Conservation (phyloP, 2,329 filamentous ascomycete genomes). For the Alternaria arborescens region DNA sequence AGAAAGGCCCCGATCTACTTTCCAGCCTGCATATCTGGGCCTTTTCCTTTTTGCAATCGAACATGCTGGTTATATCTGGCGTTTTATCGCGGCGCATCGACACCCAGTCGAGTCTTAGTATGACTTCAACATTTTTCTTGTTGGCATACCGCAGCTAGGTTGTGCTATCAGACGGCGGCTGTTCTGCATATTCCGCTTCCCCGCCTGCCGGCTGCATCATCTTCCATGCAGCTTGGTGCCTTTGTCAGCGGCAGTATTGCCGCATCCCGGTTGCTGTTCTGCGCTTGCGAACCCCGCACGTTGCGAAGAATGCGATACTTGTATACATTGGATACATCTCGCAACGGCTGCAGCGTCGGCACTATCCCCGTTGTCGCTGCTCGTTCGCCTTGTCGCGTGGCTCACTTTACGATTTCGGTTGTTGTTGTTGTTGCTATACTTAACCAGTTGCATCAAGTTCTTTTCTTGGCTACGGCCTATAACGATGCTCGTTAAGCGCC, state of each 20-base stretch:
- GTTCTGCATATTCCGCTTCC: conserved; percentile 14
- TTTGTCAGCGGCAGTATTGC: conserved; percentile 6
- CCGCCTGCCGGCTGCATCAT: conserved; percentile 14
- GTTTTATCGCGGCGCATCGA: conserved; percentile 13
- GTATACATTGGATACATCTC: neutral
- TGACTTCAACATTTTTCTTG: conserved; percentile 5
- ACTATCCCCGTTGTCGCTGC: neutral
- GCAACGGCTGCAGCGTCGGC: neutral
- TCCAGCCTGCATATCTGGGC: conserved; percentile 3
- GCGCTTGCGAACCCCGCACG: conserved; percentile 16
- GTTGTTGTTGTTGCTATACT: neutral
- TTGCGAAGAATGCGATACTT: conserved; percentile 11
- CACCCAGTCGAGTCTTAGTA: conserved; percentile 11
- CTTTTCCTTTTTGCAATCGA: conserved; percentile 7
- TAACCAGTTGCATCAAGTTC: neutral
- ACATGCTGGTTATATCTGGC: conserved; percentile 12
- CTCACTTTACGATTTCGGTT: neutral
- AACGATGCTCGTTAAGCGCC: conserved; percentile 4
- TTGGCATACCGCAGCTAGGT: conserved; percentile 6
- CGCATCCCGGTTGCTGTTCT: conserved; percentile 3
- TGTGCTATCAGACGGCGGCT: conserved; percentile 7
- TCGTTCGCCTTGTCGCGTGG: neutral
- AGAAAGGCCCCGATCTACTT: conserved; percentile 12
- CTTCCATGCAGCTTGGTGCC: neutral
- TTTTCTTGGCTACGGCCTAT: neutral